Conservation (phyloP, 2,329 filamentous ascomycete species). For the Epicoccum nigrum region DNA sequence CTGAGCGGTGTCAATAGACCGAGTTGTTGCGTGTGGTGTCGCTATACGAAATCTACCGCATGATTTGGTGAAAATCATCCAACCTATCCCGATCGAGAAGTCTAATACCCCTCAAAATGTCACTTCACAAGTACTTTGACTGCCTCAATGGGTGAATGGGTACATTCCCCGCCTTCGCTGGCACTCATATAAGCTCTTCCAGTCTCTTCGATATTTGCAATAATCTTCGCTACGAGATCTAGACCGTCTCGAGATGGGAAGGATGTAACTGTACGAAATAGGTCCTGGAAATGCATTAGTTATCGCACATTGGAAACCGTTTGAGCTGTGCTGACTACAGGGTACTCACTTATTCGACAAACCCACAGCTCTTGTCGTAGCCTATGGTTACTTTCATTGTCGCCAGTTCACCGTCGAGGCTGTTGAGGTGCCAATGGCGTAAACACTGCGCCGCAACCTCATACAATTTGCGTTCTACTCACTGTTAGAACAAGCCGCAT, state of each 20-base stretch:
- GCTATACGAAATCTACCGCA: too few relatives aligned
- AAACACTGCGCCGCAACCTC: too few relatives aligned
- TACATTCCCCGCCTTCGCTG: constrained; percentile 3
- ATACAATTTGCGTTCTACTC: too few relatives aligned
- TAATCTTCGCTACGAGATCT: background rate
- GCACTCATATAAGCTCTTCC: background rate
- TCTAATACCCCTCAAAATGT: background rate
- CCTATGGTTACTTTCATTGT: background rate
- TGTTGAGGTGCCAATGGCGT: background rate
- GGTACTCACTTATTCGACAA: background rate
- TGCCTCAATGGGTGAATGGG: too few relatives aligned
- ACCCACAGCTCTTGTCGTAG: background rate
- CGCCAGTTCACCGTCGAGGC: background rate
- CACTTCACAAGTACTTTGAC: background rate
- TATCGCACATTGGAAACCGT: too few relatives aligned
- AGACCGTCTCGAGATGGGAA: background rate
- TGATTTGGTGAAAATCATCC: too few relatives aligned
- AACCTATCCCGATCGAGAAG: too few relatives aligned
- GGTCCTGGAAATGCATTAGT: too few relatives aligned
- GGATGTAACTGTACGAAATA: too few relatives aligned
- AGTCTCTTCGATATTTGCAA: background rate
- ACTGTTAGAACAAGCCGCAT: background rate
- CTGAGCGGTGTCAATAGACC: too few relatives aligned
- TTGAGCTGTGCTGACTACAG: background rate
- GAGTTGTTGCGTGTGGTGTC: too few relatives aligned